These are phyloP conservation scores for Mycotypha africana DNA, from an alignment of 371 early-diverging fungal genomes.

Conservation along the genomic window DNA sequence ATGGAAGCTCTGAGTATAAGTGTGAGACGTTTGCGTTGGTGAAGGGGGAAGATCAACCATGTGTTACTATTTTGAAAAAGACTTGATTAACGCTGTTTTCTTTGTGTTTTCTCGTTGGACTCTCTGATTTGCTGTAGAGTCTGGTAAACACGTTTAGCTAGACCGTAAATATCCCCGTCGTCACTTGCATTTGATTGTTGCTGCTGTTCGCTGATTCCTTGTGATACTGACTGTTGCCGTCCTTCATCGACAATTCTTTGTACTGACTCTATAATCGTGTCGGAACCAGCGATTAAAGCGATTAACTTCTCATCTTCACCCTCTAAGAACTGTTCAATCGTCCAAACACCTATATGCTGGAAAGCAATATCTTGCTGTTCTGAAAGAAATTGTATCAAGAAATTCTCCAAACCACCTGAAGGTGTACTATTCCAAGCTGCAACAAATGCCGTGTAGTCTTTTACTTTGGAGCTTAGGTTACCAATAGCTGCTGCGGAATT, in stretches of 20 bases:
- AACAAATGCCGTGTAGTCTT: conserved; percentile 64
- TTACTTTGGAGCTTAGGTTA: conserved; percentile 70
- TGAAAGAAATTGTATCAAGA: conserved; percentile 63
- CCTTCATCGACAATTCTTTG: conserved; percentile 27
- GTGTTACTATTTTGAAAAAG: too few species aligned
- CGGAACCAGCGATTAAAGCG: conserved; percentile 23
- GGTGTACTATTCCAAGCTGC: conserved; percentile 61
- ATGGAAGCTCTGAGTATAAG: too few species aligned
- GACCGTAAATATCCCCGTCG: conserved; percentile 39
- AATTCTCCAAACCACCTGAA: conserved; percentile 64
- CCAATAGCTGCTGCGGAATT: conserved; percentile 86
- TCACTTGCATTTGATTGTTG: conserved; percentile 17
- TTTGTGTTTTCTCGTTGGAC: background rate
- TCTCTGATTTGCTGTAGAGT: conserved; percentile 14
- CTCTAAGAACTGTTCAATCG: conserved; percentile 79
- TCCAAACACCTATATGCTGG: conserved; percentile 87
- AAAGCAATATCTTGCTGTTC: conserved; percentile 66
- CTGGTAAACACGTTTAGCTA: conserved; percentile 34
- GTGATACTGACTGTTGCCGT: background rate
- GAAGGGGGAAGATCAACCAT: too few species aligned
- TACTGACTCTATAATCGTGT: conserved; percentile 27
- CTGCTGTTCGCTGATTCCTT: conserved; percentile 1
- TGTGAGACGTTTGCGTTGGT: too few species aligned
- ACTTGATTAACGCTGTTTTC: background rate
- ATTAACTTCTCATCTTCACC: conserved; percentile 40